phyloP scores from a whole-genome alignment of 805 yeast genomes.

The Wickerhamiella sorbophila region DNA sequence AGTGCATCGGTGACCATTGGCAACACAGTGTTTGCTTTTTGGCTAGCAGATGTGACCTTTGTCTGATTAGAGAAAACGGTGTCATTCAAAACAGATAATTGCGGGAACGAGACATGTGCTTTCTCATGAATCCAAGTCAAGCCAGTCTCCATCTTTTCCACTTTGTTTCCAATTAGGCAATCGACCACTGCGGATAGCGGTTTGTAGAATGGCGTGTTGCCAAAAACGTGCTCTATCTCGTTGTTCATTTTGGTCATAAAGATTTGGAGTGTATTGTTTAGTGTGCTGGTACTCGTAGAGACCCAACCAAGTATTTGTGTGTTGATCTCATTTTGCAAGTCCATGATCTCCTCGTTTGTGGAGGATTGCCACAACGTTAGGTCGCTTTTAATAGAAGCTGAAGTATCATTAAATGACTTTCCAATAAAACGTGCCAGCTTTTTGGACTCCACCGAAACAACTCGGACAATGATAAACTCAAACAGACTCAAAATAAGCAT shows the following conservation, averaged over 20 bases:
- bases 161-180: slow-evolving; percentile 66
- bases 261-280: slow-evolving; percentile 45
- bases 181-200: slow-evolving; percentile 57
- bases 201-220: slow-evolving; percentile 47
- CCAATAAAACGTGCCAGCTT: slow-evolving; percentile 9
- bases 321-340: slow-evolving; percentile 42
- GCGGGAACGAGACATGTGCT: slow-evolving; percentile 45
- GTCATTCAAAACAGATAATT: slow-evolving; percentile 2
- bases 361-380: slow-evolving; percentile 34
- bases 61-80: not conserved
- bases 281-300: slow-evolving; percentile 36
- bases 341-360: slow-evolving; percentile 40
- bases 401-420: slow-evolving; percentile 9
- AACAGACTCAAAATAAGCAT: slow-evolving; percentile 42
- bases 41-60: not conserved
- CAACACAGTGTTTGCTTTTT: not conserved
- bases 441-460: slow-evolving; percentile 8
- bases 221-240: slow-evolving; percentile 46
- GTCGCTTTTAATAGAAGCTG: slow-evolving; percentile 10
- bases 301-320: slow-evolving; percentile 54
- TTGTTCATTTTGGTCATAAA: slow-evolving; percentile 47
- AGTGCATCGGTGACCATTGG: not conserved
- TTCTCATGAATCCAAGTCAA: slow-evolving; percentile 63
- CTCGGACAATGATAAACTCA: slow-evolving; percentile 33
- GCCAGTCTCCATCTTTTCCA: slow-evolving; percentile 52